These are phyloP conservation scores for Lyophyllum atratum DNA, from an alignment of 768 basidiomycete genomes.

Conservation along the genomic window DNA sequence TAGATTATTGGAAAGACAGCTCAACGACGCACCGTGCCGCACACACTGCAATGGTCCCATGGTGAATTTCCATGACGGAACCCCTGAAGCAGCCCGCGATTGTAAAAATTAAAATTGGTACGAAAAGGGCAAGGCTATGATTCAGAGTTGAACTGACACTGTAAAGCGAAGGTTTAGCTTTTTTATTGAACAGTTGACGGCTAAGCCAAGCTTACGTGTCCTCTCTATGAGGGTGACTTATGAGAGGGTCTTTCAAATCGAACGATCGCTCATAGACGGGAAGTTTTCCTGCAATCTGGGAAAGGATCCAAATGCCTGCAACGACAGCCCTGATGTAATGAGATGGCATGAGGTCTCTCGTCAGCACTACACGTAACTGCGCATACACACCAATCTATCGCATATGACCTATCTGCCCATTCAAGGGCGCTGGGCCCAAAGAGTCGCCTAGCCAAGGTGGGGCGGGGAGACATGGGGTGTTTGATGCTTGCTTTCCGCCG, in stretches of 20 bases:
- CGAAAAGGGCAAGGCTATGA: constrained; percentile 43
- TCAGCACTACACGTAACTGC: neutral
- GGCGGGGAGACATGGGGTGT: constrained; percentile 5
- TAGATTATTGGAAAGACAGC: constrained; percentile 3
- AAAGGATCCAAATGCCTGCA: constrained; percentile 42
- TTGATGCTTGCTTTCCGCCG: too few relatives aligned
- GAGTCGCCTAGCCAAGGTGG: constrained; percentile 20
- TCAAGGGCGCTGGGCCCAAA: constrained; percentile 40
- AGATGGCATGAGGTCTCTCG: neutral
- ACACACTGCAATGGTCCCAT: constrained; percentile 54
- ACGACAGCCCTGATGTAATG: constrained; percentile 34
- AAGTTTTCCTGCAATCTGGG: constrained; percentile 34
- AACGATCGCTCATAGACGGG: constrained; percentile 55
- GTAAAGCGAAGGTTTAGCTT: neutral
- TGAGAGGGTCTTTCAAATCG: constrained; percentile 48
- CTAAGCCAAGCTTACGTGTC: constrained; percentile 43
- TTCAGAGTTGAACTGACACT: constrained; percentile 55
- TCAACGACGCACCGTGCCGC: constrained; percentile 36
- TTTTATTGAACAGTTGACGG: neutral
- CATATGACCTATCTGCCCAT: constrained; percentile 49
- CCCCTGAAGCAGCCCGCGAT: constrained; percentile 38
- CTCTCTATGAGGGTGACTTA: constrained; percentile 49
- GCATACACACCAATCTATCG: constrained; percentile 51
- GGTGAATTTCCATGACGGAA: constrained; percentile 57
- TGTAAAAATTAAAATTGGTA: constrained; percentile 44